Evolutionary conservation across 2,329 filamentous ascomycete genomes (phyloP), one percentile per base, ranked within the genome.

Genomic region (Eutypa lata): DNA sequence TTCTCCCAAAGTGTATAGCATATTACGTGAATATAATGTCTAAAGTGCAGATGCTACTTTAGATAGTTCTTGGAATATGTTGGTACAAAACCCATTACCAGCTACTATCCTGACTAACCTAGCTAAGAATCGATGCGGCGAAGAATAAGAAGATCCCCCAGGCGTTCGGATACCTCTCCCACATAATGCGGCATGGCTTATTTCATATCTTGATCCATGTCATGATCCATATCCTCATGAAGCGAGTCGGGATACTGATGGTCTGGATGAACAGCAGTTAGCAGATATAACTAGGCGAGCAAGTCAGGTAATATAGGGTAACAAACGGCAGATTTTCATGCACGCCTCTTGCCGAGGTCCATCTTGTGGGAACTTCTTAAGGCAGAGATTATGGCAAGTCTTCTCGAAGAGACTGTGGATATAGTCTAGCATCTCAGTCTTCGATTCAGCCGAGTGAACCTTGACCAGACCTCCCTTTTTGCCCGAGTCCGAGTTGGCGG

Each of bases 261-360:
- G 19, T 43, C 40, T 43, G 21, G 18, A 22, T 19, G 11, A n/a
- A 43, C 11, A 22, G 13, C 19, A 14, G 2, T 43, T 21, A 19
- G 16, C 18, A 19, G 16, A 22, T 19, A 22, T 21, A 10, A 18
- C 3, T 11, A 18, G 11, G 21, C 10, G 6, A 18, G 18, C 33
- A 24, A 8, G 44, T 51, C 21, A n/a, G n/a, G n/a, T n/a, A n/a
- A n/a, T n/a, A 47, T 19, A 21, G 53, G 44, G 26, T 10, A 26
- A 55, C 58, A 57, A 48, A 59, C 58, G 58, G 28, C 57, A 61
- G 33, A 61, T 58, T 6, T 43, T 48, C 55, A 61, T 59, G 51
- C 57, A 61, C 19, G 43, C 42, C 19, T 59, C 57, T 22, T 58
- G 58, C 19, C 38, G 21, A 18, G 37, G 40, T 7, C 58, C 57